These are phyloP conservation scores for Cruciata laevipes DNA, from an alignment of 257 asterid genomes.

Conservation along the genomic window DNA sequence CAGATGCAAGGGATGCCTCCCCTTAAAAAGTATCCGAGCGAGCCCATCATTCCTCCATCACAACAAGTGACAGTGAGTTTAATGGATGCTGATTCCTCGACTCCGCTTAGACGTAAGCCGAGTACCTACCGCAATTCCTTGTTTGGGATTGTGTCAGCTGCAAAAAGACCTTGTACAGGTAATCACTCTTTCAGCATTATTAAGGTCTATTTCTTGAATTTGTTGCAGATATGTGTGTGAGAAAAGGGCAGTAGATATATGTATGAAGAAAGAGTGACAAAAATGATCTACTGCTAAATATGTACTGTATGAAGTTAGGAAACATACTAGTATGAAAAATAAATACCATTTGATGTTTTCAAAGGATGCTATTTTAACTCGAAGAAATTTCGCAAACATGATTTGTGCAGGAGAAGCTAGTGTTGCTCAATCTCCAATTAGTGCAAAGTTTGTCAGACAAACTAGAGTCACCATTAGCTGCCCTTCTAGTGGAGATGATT, in stretches of 20 bases:
- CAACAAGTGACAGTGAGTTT: conserved; percentile 10
- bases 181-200: not conserved
- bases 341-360: not conserved
- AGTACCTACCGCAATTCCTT: conserved; percentile 49
- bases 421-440: conserved; percentile 19
- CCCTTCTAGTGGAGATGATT: conserved; percentile 31
- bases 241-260: no score
- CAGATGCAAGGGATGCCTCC: conserved; percentile 25
- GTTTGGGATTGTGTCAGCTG: conserved; percentile 58
- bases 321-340: no score
- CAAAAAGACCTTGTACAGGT: conserved; percentile 40
- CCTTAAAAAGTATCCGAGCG: conserved; percentile 55
- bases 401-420: conserved; percentile 29
- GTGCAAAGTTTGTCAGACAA: conserved; percentile 11
- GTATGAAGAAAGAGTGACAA: not conserved
- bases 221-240: not conserved
- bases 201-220: no score
- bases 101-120: conserved; percentile 20
- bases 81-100: conserved; percentile 10
- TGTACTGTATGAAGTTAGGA: no score
- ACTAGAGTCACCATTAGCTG: conserved; percentile 49
- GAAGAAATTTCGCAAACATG: not conserved
- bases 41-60: conserved; percentile 30
- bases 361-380: not conserved
- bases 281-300: not conserved